These are phyloP conservation scores for Chaetomium strumarium DNA, from an alignment of 2,329 filamentous ascomycete species.

Conservation along the genomic window DNA sequence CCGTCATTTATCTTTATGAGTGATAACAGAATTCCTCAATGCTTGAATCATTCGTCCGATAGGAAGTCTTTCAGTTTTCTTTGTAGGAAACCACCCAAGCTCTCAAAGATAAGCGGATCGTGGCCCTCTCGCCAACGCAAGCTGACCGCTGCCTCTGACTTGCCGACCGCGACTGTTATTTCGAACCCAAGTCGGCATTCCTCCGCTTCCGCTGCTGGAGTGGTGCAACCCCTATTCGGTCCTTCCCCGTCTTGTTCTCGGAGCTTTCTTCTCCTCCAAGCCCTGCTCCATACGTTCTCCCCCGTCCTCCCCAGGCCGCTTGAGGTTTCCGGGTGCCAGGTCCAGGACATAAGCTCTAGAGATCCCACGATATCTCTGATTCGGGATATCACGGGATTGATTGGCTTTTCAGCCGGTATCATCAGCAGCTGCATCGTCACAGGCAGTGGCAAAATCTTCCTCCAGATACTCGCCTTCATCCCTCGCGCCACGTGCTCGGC, in stretches of 20 bases:
- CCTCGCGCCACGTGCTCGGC: conserved; percentile 40
- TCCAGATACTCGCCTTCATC: conserved; percentile 35
- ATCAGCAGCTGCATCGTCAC: conserved; percentile 39
- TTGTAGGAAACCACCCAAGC: conserved; percentile 76
- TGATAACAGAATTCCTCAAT: too few relatives aligned
- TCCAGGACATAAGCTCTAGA: conserved; percentile 58
- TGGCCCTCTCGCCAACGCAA: conserved; percentile 71
- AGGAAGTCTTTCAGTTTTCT: conserved; percentile 36
- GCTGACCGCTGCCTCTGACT: conserved; percentile 39
- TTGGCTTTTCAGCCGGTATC: conserved; percentile 39
- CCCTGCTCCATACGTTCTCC: conserved; percentile 74
- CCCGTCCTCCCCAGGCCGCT: conserved; percentile 57
- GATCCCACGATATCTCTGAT: conserved; percentile 43
- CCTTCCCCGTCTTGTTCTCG: conserved; percentile 27
- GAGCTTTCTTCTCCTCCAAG: conserved; percentile 58
- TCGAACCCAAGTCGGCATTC: conserved; percentile 52
- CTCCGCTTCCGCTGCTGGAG: conserved; percentile 21
- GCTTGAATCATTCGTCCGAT: background rate
- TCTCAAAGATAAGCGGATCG: conserved; percentile 73
- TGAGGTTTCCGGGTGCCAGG: conserved; percentile 49
- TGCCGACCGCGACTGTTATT: conserved; percentile 41
- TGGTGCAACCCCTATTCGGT: conserved; percentile 4
- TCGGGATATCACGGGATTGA: conserved; percentile 32
- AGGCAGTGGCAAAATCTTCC: conserved; percentile 38
- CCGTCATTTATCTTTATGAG: background rate